Percentiles rank a stretch among this genome's conserved stretches.
Conservation (phyloP, 192 early-diverging fungal species). For the Phycomyces blakesleeanus region DNA sequence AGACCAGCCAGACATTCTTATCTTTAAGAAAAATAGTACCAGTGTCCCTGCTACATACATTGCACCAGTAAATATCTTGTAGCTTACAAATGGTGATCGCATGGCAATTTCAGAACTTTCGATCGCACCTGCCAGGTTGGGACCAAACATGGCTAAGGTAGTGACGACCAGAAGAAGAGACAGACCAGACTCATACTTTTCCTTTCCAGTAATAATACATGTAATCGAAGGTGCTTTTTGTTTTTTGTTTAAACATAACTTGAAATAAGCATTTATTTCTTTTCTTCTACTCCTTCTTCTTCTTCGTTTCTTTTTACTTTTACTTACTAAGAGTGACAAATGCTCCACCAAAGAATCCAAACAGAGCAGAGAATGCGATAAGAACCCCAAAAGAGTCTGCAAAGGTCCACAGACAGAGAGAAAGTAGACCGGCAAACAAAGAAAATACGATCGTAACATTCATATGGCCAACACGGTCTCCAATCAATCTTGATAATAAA, state of each 20-base stretch:
- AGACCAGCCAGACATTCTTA: not conserved
- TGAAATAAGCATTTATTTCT: too few species aligned
- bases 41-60: conserved; percentile 6
- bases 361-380: conserved; percentile 19
- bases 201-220: conserved; percentile 3
- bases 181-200: conserved; percentile 13
- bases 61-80: conserved; percentile 13
- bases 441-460: conserved; percentile 31
- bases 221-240: conserved; percentile 15
- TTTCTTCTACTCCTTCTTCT: too few species aligned
- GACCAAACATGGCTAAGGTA: conserved; percentile 11
- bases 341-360: conserved; percentile 22
- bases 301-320: too few species aligned
- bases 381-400: conserved; percentile 24
- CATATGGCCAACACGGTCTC: conserved; percentile 28
- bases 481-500: conserved; percentile 1
- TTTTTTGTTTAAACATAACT: not conserved
- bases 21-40: conserved; percentile 5
- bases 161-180: conserved; percentile 13
- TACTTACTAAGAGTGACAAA: conserved; percentile 19
- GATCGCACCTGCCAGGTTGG: conserved; percentile 14
- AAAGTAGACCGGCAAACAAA: conserved; percentile 16
- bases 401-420: conserved; percentile 31
- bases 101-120: not conserved
- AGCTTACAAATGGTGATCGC: conserved; percentile 6